These are phyloP conservation scores for Fusarium sp. DNA, from an alignment of 2,329 filamentous ascomycete genomes.

Conservation along the genomic window DNA sequence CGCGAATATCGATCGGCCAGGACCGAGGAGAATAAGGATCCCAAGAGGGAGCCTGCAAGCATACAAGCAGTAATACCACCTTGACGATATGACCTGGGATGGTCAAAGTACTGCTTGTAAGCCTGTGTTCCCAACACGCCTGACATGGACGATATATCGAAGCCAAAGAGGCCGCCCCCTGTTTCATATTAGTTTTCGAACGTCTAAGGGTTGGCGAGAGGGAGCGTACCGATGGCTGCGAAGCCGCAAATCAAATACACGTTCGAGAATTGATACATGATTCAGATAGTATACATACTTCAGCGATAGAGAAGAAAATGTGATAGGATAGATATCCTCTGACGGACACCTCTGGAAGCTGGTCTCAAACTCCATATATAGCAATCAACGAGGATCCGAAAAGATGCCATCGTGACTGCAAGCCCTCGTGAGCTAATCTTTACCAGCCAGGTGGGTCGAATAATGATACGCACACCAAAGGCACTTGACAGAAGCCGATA, in stretches of 20 bases:
- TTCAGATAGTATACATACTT: neutral
- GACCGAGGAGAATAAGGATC: conserved; percentile 66
- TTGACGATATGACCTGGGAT: conserved; percentile 71
- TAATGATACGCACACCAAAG: no score
- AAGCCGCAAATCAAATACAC: conserved; percentile 74
- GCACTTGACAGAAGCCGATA: no score
- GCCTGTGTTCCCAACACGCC: conserved; percentile 76
- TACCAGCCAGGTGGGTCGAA: no score
- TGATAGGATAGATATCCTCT: neutral
- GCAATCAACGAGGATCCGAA: no score
- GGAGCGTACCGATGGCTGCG: conserved; percentile 70
- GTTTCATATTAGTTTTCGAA: neutral
- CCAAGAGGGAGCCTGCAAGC: conserved; percentile 80
- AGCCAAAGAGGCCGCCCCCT: conserved; percentile 81
- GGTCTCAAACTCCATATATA: no score
- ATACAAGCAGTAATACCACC: conserved; percentile 81
- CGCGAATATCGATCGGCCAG: conserved; percentile 67
- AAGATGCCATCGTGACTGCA: no score
- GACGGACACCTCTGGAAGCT: no score
- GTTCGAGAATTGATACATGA: conserved; percentile 63
- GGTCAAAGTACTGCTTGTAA: conserved; percentile 81
- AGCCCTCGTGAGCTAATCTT: no score
- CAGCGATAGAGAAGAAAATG: neutral
- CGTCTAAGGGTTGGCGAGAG: no score
- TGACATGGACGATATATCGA: conserved; percentile 84